Evolutionary conservation across 2,329 filamentous ascomycete species (phyloP).

Genomic region (Rutstroemia sp.): DNA sequence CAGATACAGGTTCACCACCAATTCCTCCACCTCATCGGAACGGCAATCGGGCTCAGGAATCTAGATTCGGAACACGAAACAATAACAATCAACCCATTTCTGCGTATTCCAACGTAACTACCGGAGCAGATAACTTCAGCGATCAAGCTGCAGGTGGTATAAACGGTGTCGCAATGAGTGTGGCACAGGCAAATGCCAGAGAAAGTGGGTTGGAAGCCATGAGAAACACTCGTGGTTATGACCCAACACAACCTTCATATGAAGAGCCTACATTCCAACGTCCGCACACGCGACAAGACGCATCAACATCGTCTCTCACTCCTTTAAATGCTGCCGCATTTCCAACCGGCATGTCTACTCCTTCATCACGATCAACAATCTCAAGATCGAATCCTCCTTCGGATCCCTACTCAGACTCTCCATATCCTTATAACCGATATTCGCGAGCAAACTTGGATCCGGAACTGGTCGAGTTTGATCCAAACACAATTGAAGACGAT

Average conservation of each 20-base stretch:
- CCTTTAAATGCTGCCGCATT: conserved; percentile 28
- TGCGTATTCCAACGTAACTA: conserved; percentile 39
- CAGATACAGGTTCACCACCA: conserved; percentile 15
- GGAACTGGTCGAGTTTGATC: conserved; percentile 39
- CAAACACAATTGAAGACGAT: conserved; percentile 76
- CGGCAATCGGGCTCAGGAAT: conserved; percentile 21
- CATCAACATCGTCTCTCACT: conserved; percentile 22
- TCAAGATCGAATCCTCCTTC: conserved; percentile 20
- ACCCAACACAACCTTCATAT: conserved; percentile 15
- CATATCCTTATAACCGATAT: conserved; percentile 22
- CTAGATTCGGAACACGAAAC: conserved; percentile 3
- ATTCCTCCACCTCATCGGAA: conserved; percentile 28
- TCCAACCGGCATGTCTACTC: conserved; percentile 23
- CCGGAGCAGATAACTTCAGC: conserved; percentile 61
- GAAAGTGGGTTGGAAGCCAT: conserved; percentile 59
- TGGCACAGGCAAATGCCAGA: conserved; percentile 56
- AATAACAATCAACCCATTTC: conserved; percentile 17
- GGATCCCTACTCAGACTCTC: conserved; percentile 25
- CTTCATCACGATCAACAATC: conserved; percentile 21
- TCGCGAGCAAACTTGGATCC: conserved; percentile 26
- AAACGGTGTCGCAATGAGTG: conserved; percentile 57
- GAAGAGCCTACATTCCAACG: conserved; percentile 10
- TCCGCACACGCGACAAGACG: conserved; percentile 9
- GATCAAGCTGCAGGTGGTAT: conserved; percentile 57
- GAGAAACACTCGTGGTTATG: conserved; percentile 32